Conservation (phyloP, 2,329 filamentous ascomycete genomes). For the Fusarium acutatum region DNA sequence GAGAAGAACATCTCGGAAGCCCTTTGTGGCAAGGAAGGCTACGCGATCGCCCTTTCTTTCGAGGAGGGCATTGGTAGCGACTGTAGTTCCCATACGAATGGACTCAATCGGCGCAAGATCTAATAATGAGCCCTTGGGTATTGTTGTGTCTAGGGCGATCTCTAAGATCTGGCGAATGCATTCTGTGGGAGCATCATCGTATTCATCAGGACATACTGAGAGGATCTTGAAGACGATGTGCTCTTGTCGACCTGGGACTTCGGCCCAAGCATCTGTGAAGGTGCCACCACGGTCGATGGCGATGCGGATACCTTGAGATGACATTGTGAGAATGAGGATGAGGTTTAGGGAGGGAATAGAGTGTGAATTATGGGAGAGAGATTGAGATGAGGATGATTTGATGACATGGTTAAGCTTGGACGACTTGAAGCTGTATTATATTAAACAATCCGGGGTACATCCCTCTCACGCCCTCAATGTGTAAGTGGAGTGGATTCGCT, state of each 20-base stretch:
- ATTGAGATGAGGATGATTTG: neutral
- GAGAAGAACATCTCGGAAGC: constrained; percentile 75
- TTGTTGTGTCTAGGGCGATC: constrained; percentile 43
- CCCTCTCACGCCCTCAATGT: neutral
- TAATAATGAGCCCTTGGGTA: constrained; percentile 47
- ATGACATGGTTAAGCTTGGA: neutral
- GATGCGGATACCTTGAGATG: constrained; percentile 39
- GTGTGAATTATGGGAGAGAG: neutral
- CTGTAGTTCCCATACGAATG: constrained; percentile 83
- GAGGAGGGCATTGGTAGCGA: constrained; percentile 79
- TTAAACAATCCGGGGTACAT: neutral
- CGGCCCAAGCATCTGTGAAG: constrained; percentile 41
- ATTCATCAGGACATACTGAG: constrained; percentile 72
- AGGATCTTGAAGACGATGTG: constrained; percentile 41
- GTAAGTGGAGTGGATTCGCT: constrained; percentile 12
- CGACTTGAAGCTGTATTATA: constrained; percentile 31
- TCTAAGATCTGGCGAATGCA: constrained; percentile 66
- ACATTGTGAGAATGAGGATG: constrained; percentile 8
- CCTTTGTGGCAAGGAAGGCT: constrained; percentile 75
- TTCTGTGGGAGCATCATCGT: constrained; percentile 77
- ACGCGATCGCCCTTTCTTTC: constrained; percentile 78
- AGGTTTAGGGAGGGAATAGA: neutral
- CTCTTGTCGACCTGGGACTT: constrained; percentile 29
- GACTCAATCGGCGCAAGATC: constrained; percentile 60
- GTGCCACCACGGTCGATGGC: constrained; percentile 43